Evolutionary conservation across 805 yeast genomes (phyloP).

Genomic region (Barnettozyma wickerhamii): DNA sequence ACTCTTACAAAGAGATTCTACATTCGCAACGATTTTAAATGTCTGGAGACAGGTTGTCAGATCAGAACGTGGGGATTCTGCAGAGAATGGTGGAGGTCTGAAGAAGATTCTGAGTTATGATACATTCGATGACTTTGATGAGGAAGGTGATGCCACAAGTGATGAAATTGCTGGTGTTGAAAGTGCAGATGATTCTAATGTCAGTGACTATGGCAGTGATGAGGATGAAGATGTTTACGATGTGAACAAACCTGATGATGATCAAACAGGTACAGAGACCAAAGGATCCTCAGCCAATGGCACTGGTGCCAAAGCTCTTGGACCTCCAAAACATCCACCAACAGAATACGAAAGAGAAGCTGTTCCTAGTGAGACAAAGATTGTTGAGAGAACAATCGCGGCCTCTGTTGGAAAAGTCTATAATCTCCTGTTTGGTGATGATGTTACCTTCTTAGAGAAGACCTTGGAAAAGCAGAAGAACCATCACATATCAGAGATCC

Average conservation of each 20-base stretch:
- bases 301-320: conserved; percentile 8
- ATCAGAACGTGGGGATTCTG: conserved; percentile 14
- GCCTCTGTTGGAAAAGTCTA: conserved; percentile 67
- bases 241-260: conserved; percentile 14
- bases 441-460: conserved; percentile 38
- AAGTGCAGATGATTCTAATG: conserved; percentile 24
- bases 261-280: too few relatives aligned
- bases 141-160: conserved; percentile 21
- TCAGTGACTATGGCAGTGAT: conserved; percentile 3
- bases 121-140: conserved; percentile 5
- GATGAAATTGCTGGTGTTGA: conserved; percentile 18
- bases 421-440: conserved; percentile 58
- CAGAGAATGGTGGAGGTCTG: conserved; percentile 11
- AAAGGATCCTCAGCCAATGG: conserved; percentile 4
- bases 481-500: conserved; percentile 48
- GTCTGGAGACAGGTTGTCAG: conserved; percentile 53
- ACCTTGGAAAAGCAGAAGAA: conserved; percentile 61
- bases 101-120: conserved; percentile 7
- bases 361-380: conserved; percentile 46
- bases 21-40: conserved; percentile 46
- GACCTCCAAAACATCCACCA: conserved; percentile 39
- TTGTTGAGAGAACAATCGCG: conserved; percentile 46
- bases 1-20: conserved; percentile 68
- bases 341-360: conserved; percentile 41
- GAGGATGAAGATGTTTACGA: conserved; percentile 7